Evolutionary conservation across 495 filamentous ascomycete species (phyloP).

Genomic region (Podospora anserina): DNA sequence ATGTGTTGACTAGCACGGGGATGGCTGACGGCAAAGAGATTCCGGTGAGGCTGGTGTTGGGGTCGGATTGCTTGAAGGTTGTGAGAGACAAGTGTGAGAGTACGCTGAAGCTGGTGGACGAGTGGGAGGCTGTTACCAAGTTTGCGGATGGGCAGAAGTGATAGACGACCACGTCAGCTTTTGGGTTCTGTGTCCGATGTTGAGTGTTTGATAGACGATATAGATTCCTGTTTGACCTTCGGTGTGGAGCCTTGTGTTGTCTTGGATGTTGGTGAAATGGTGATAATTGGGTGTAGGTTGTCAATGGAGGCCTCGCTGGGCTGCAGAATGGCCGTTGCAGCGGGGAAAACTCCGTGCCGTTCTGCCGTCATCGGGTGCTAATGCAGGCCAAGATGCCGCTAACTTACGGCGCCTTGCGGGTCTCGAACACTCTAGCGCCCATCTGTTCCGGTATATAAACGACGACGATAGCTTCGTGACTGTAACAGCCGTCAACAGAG

Average conservation of each 20-base stretch:
- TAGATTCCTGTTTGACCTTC: not conserved
- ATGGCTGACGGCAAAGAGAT: conserved; percentile 35
- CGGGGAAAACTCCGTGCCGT: not conserved
- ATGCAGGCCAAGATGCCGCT: conserved; percentile 1
- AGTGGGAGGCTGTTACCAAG: conserved; percentile 35
- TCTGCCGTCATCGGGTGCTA: not conserved
- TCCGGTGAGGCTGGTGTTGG: conserved; percentile 34
- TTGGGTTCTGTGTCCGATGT: not conserved
- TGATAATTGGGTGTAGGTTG: not conserved
- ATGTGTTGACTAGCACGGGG: conserved; percentile 42
- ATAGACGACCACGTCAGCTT: conserved; percentile 12
- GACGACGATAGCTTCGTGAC: not conserved
- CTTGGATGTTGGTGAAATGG: not conserved
- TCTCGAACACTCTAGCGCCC: not conserved
- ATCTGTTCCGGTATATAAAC: not conserved
- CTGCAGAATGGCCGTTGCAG: not conserved
- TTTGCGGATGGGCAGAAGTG: conserved; percentile 10
- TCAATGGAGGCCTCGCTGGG: conserved; percentile 4
- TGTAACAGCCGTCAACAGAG: not conserved
- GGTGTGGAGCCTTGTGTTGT: not conserved
- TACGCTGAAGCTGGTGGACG: conserved; percentile 33
- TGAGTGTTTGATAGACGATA: not conserved
- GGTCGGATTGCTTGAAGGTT: conserved; percentile 31
- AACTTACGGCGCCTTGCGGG: not conserved
- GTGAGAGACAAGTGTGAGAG: conserved; percentile 32